phyloP scores from a whole-genome alignment of 2,329 filamentous ascomycete species.

The Delphinella strobiligena region DNA sequence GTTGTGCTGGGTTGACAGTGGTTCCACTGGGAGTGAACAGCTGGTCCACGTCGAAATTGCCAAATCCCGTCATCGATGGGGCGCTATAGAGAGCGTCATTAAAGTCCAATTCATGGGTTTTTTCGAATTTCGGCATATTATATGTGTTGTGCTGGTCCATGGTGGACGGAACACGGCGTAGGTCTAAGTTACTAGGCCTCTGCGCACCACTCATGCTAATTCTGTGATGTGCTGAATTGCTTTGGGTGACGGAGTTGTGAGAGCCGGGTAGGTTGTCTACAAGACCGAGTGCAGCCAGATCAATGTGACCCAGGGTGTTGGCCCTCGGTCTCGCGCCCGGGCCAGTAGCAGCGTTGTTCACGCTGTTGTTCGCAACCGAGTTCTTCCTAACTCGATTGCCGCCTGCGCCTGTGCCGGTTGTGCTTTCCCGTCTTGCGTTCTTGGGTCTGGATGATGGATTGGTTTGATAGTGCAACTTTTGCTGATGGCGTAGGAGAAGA shows the following conservation, averaged over 20 bases:
- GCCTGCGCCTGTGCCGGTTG: conserved; percentile 54
- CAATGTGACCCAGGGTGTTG: conserved; percentile 93
- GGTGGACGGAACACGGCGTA: conserved; percentile 58
- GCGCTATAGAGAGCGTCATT: neutral
- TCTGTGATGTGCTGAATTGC: conserved; percentile 2
- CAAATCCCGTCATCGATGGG: conserved; percentile 25
- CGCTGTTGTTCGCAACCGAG: conserved; percentile 58
- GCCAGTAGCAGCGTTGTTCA: conserved; percentile 25
- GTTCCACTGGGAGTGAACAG: conserved; percentile 52
- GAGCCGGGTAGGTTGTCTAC: conserved; percentile 14
- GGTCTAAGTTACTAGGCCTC: conserved; percentile 45
- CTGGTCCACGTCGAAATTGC: conserved; percentile 58
- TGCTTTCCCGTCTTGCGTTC: conserved; percentile 76
- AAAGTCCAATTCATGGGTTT: too few relatives aligned
- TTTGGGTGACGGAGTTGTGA: neutral
- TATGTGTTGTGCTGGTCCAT: conserved; percentile 52
- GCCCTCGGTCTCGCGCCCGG: conserved; percentile 61
- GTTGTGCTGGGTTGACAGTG: conserved; percentile 52
- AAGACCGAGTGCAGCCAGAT: conserved; percentile 56
- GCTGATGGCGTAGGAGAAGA: conserved; percentile 84
- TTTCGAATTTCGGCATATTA: conserved; percentile 54
- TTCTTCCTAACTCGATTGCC: conserved; percentile 74
- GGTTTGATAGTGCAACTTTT: conserved; percentile 92
- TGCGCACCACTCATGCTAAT: conserved; percentile 56
- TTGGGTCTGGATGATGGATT: conserved; percentile 78